Evolutionary conservation across 1,284 basidiomycete species (phyloP).

Genomic region (Prillingera fragicola): DNA sequence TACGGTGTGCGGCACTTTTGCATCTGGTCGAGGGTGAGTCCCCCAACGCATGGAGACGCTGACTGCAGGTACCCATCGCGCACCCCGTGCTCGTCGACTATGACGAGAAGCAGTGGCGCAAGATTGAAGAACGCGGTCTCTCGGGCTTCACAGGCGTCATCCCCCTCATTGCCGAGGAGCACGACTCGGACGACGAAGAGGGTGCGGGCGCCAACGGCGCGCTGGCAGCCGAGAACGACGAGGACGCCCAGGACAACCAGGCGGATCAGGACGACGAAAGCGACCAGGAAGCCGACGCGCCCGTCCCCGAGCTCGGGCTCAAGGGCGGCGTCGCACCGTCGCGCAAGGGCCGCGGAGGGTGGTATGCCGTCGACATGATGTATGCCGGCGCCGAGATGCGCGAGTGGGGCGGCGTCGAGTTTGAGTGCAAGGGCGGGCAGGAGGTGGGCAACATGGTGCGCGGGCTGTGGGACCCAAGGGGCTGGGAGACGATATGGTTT

Average conservation of each 20-base stretch:
- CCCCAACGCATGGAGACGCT: too few relatives aligned
- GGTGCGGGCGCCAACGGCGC: not conserved
- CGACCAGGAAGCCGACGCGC: too few relatives aligned
- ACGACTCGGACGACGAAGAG: too few relatives aligned
- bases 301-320: not conserved
- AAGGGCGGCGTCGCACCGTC: conserved; percentile 3
- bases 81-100: conserved; percentile 39
- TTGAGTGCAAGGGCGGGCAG: conserved; percentile 30
- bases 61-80: conserved; percentile 46
- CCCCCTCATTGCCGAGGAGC: conserved; percentile 7
- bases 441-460: conserved; percentile 44
- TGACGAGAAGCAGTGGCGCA: conserved; percentile 32
- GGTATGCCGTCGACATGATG: conserved; percentile 32
- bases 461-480: conserved; percentile 40
- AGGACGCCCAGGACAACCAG: not conserved
- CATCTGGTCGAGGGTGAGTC: conserved; percentile 45
- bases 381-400: conserved; percentile 27
- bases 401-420: conserved; percentile 34
- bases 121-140: conserved; percentile 37
- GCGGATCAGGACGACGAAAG: too few relatives aligned
- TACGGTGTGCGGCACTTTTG: conserved; percentile 43
- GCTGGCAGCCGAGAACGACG: too few relatives aligned
- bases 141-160: conserved; percentile 43
- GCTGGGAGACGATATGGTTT: conserved; percentile 46
- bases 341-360: conserved; percentile 18